Evolutionary conservation across 1,284 basidiomycete genomes (phyloP).

Genomic region (Phlebopus sp.): DNA sequence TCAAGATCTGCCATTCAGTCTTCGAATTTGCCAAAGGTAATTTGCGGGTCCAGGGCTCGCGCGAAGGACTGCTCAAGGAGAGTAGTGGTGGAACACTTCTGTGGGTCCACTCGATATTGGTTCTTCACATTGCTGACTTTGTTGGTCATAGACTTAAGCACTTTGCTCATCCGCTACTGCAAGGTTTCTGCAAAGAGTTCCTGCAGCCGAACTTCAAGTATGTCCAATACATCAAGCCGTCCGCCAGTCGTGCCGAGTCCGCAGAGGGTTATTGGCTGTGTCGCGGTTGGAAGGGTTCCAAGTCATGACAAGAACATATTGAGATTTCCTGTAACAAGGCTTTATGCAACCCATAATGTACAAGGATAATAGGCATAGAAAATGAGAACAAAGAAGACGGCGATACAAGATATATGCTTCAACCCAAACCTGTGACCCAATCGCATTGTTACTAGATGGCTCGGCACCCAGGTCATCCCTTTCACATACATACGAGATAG

Average conservation of each 20-base stretch:
- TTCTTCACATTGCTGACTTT: constrained; percentile 3
- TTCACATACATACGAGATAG: not conserved
- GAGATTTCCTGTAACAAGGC: not conserved
- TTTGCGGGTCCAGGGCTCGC: constrained; percentile 45
- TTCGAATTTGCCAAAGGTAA: constrained; percentile 57
- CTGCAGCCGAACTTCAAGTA: constrained; percentile 57
- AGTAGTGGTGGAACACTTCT: constrained; percentile 58
- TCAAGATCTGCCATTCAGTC: constrained; percentile 63
- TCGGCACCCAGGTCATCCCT: not conserved
- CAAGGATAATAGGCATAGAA: constrained; percentile 17
- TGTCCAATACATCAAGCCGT: constrained; percentile 63
- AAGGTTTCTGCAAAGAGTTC: constrained; percentile 49
- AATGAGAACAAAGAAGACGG: not conserved
- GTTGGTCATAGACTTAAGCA: constrained; percentile 59
- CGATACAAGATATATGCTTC: not conserved
- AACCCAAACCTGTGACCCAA: not conserved
- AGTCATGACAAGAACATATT: not conserved
- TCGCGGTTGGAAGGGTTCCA: constrained; percentile 47
- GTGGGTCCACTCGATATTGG: constrained; percentile 42
- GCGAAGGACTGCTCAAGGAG: constrained; percentile 32
- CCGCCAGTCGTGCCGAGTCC: constrained; percentile 65
- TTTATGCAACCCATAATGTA: constrained; percentile 12
- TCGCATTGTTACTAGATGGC: too few species aligned
- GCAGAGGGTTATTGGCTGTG: constrained; percentile 78
- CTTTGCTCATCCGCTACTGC: constrained; percentile 61